phyloP scores from a whole-genome alignment of 768 basidiomycete genomes.

The Amylocystis lapponica region DNA sequence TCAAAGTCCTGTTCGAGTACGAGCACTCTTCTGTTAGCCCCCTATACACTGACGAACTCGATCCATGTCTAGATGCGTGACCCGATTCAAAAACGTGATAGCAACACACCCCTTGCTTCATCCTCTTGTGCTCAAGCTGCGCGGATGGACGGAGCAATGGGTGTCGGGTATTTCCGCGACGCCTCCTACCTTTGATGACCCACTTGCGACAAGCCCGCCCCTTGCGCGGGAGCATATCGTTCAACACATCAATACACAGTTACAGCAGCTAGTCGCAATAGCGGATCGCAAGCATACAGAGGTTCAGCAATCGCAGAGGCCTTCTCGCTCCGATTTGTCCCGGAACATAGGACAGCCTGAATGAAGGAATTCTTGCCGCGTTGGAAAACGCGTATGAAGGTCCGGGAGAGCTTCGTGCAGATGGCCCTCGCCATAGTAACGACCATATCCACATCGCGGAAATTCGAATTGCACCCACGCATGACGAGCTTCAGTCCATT shows the following conservation, averaged over 20 bases:
- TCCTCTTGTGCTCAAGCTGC: constrained; percentile 16
- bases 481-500: constrained; percentile 51
- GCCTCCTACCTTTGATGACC: constrained; percentile 18
- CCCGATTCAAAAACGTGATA: constrained; percentile 22
- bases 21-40: constrained; percentile 8
- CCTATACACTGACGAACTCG: neutral
- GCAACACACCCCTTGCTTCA: constrained; percentile 12
- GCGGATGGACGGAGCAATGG: constrained; percentile 21
- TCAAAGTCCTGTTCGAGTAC: constrained; percentile 48
- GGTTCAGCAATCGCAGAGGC: constrained; percentile 1
- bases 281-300: constrained; percentile 17
- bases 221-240: constrained; percentile 10
- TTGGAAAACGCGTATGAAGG: constrained; percentile 15
- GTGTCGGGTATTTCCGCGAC: constrained; percentile 12
- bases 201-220: constrained; percentile 2
- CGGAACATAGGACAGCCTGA: neutral
- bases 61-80: constrained; percentile 19
- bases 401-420: constrained; percentile 28
- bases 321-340: neutral
- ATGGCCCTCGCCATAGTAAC: constrained; percentile 64
- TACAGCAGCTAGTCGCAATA: constrained; percentile 19
- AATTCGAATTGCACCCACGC: constrained; percentile 68
- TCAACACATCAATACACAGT: constrained; percentile 9
- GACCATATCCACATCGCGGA: constrained; percentile 48
- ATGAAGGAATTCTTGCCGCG: constrained; percentile 14